Evolutionary conservation across 495 filamentous ascomycete species (phyloP), one percentile per base, ranked within the genome.

Genomic region (Daldinia caldariorum): DNA sequence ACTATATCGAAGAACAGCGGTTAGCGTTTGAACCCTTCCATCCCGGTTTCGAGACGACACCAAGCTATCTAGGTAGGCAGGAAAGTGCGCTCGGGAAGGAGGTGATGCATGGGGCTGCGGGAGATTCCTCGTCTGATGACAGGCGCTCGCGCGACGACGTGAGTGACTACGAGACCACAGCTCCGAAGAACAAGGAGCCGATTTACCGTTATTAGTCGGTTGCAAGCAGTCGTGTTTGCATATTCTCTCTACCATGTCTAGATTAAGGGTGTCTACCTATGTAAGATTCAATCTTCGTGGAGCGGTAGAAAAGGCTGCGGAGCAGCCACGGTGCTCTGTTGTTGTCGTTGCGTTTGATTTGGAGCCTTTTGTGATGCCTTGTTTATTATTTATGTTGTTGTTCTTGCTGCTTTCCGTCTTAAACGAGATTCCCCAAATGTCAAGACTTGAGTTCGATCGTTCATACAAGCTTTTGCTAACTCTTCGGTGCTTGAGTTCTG

Each of bases 21-120:
- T 68, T 83, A 7, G 72, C 73, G 13, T 83, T 78, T 61, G 84
- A 87, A 67, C 84, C 85, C 7, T 87, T 79, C 63, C 83, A 87
- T 67, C 85, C 85, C 4, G 84, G 84, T 0, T 86, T 86, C 51
- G 71, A 76, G 41, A 69, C 71, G 16, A 79, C 76, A 8, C 76
- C 73, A 35, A 77, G 78, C 56, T 80, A 82, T 51, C 38, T 71
- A 3, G 76, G 71, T 22, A 71, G 77, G 43, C 79, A 81, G 51
- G 76, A 80, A 39, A 79, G 77, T 53, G 72, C 75, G 3, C 56
- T 77, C 4, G 75, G 71, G 16, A 78, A 79, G 56, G 69, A 76
- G 16, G 67, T 77, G 3, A 82, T 80, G 79, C 74, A 78, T 69
- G 79, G 71, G 13, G 73, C 69, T 10, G 68, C 37, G 37, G 49